Percentiles rank a stretch among this genome's conserved stretches.
Conservation (phyloP, 768 basidiomycete genomes). For the Lepiota brunneoincarnata region DNA sequence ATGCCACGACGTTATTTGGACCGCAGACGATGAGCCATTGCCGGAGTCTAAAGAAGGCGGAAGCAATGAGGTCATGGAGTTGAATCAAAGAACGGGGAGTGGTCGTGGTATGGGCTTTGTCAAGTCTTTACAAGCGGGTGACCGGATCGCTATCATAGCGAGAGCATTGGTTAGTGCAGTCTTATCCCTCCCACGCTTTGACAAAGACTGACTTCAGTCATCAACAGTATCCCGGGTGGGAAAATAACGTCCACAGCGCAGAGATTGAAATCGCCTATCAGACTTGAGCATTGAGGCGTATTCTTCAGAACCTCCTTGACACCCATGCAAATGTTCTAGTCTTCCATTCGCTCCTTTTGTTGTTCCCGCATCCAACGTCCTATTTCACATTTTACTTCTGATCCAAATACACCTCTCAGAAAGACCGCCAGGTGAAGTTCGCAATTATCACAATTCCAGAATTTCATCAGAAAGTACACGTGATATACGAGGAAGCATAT, state of each 20-base stretch:
- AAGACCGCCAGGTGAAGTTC: too few species aligned
- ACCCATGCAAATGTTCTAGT: too few species aligned
- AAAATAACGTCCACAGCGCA: conserved; percentile 20
- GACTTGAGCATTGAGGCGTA: conserved; percentile 9
- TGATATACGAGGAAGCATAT: too few species aligned
- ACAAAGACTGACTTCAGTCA: neutral
- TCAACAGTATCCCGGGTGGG: conserved; percentile 28
- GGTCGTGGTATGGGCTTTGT: conserved; percentile 18
- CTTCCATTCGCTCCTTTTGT: too few species aligned
- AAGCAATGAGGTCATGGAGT: conserved; percentile 5
- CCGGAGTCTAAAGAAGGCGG: neutral
- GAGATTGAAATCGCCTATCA: conserved; percentile 26
- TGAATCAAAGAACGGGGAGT: conserved; percentile 13
- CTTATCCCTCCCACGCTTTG: neutral
- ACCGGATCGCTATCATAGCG: conserved; percentile 23
- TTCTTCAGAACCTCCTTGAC: too few species aligned
- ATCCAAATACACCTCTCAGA: too few species aligned
- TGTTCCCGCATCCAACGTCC: too few species aligned
- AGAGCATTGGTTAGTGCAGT: conserved; percentile 22
- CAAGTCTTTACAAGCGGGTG: conserved; percentile 11
- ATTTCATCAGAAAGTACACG: too few species aligned
- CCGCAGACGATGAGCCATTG: conserved; percentile 6
- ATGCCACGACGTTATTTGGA: conserved; percentile 24
- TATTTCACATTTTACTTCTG: too few species aligned
- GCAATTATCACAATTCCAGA: too few species aligned